Conservation (phyloP, 2,329 filamentous ascomycete species). For the Trichoderma endophyticum region DNA sequence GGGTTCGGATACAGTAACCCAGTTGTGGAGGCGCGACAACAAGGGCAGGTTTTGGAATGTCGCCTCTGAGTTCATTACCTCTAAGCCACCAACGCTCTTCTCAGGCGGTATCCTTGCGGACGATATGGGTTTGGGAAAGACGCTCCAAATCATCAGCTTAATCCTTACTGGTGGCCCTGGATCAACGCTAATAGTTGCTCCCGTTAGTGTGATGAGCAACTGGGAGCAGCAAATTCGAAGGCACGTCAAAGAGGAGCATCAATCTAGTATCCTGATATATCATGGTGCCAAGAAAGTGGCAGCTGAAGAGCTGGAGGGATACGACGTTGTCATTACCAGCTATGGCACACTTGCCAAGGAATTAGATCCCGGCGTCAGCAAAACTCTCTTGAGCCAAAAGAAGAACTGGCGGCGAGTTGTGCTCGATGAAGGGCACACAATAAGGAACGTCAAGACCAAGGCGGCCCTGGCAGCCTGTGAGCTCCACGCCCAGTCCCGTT, state of each 20-base stretch:
- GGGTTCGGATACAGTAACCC: constrained; percentile 59
- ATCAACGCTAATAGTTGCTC: constrained; percentile 75
- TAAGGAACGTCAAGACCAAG: constrained; percentile 74
- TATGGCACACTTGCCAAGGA: constrained; percentile 75
- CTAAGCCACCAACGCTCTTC: constrained; percentile 58
- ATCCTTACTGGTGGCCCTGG: constrained; percentile 59
- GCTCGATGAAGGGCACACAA: constrained; percentile 78
- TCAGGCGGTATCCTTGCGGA: constrained; percentile 81
- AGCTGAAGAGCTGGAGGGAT: constrained; percentile 56
- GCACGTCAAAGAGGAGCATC: constrained; percentile 64
- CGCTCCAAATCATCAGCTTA: constrained; percentile 78
- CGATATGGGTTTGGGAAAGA: constrained; percentile 92
- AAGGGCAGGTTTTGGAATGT: constrained; percentile 59
- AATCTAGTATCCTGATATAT: constrained; percentile 68
- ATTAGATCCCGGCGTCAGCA: constrained; percentile 41
- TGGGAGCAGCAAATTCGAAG: constrained; percentile 77
- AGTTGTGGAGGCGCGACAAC: constrained; percentile 68
- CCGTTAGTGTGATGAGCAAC: constrained; percentile 85
- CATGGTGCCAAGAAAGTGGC: constrained; percentile 63
- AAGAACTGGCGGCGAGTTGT: constrained; percentile 75
- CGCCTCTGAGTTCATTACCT: constrained; percentile 57
- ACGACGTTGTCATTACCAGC: constrained; percentile 78
- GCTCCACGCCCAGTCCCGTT: constrained; percentile 68
- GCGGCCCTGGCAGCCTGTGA: constrained; percentile 65
- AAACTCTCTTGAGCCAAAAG: neutral